Conservation (phyloP, 164 flowering plant genomes). For the Macadamia integrifolia region DNA sequence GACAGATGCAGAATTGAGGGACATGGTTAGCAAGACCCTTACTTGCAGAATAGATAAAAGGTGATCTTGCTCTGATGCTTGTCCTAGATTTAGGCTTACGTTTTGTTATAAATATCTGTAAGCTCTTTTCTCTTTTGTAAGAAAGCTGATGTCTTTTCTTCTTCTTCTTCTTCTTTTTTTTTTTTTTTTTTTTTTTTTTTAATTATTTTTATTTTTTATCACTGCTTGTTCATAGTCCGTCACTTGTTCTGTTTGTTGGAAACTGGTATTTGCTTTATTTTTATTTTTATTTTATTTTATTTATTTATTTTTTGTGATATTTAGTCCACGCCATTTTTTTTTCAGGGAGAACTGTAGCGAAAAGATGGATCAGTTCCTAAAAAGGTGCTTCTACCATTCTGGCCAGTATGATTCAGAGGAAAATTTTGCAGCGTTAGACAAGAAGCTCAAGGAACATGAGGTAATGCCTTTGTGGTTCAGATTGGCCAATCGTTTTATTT, state of each 20-base stretch:
- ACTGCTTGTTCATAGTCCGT: neutral
- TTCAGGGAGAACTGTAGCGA: constrained; percentile 81
- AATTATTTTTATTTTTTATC: too few relatives aligned
- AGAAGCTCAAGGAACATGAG: constrained; percentile 80
- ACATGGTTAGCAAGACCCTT: constrained; percentile 84
- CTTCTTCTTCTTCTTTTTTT: neutral
- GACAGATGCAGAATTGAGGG: constrained; percentile 86
- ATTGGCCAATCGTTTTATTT: neutral
- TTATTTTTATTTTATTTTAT: neutral
- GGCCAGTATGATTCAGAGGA: constrained; percentile 86
- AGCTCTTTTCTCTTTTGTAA: too few relatives aligned
- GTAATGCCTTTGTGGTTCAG: constrained; percentile 25
- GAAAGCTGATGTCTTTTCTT: neutral
- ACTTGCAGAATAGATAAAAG: constrained; percentile 94
- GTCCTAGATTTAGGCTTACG: neutral
- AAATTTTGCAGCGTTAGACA: constrained; percentile 63
- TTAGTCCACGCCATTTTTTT: neutral
- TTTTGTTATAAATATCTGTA: neutral
- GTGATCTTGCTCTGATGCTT: constrained; percentile 24
- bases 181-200: too few relatives aligned
- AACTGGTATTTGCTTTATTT: neutral
- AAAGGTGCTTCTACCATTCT: constrained; percentile 87
- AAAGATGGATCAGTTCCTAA: constrained; percentile 84
- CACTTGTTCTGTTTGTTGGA: neutral
- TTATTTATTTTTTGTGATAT: neutral